A percentile compares a stretch with the other conserved stretches of the same genome.
Conservation (phyloP, 495 filamentous ascomycete genomes). For the Penicillium paradoxum region DNA sequence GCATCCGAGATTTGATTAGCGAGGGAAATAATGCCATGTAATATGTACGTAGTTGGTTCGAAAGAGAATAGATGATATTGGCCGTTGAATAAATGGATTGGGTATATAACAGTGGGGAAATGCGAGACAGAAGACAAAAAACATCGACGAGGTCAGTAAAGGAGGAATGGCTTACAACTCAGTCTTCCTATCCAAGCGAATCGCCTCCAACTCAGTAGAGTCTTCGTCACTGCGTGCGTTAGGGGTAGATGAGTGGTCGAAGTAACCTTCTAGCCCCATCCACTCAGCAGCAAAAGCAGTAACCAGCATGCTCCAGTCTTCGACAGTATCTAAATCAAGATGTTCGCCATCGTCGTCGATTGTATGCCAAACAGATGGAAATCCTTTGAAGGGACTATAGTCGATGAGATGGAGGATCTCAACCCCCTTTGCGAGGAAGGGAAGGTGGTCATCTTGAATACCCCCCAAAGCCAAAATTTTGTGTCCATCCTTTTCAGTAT, state of each 20-base stretch:
- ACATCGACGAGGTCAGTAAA: slow-evolving; percentile 7
- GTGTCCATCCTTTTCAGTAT: slow-evolving; percentile 49
- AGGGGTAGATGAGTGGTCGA: slow-evolving; percentile 1
- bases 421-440: slow-evolving; percentile 80
- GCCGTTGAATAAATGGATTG: not conserved
- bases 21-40: not conserved
- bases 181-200: slow-evolving; percentile 30
- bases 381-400: slow-evolving; percentile 46
- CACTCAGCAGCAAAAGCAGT: slow-evolving; percentile 87
- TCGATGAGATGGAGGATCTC: slow-evolving; percentile 87
- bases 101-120: slow-evolving; percentile 14
- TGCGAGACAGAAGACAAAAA: not conserved
- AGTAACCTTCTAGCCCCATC: slow-evolving; percentile 77
- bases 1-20: slow-evolving; percentile 4
- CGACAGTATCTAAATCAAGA: slow-evolving; percentile 73
- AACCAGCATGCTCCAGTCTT: slow-evolving; percentile 81
- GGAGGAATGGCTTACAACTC: slow-evolving; percentile 42
- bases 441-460: slow-evolving; percentile 83
- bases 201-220: slow-evolving; percentile 13
- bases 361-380: slow-evolving; percentile 84
- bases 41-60: not conserved
- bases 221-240: slow-evolving; percentile 9
- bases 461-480: slow-evolving; percentile 41
- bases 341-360: slow-evolving; percentile 81
- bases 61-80: not conserved